Evolutionary conservation across 805 yeast species (phyloP).

Genomic region (Candida ovalis): DNA sequence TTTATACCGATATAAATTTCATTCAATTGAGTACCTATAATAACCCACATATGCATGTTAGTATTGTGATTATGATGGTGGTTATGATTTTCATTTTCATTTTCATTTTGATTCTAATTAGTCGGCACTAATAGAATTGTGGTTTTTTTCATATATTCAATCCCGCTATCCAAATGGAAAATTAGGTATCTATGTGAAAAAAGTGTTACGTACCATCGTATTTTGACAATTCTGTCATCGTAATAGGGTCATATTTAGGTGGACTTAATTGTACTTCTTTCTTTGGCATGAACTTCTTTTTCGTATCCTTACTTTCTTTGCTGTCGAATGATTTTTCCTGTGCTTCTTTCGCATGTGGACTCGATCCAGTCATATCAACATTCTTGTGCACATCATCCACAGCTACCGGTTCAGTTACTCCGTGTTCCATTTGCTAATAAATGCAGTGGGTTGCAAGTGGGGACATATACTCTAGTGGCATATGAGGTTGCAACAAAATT

Average conservation of each 20-base stretch:
- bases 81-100: too few relatives aligned
- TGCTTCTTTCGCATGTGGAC: not conserved
- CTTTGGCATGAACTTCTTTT: constrained; percentile 49
- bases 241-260: constrained; percentile 43
- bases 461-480: too few relatives aligned
- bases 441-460: too few relatives aligned
- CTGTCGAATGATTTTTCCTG: not conserved
- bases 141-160: too few relatives aligned
- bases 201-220: constrained; percentile 31
- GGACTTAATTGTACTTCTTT: constrained; percentile 47
- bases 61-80: not conserved
- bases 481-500: too few relatives aligned
- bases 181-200: too few relatives aligned
- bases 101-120: too few relatives aligned
- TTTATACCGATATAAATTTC: constrained; percentile 70
- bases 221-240: constrained; percentile 38
- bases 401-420: too few relatives aligned
- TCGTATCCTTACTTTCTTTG: not conserved
- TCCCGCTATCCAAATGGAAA: too few relatives aligned
- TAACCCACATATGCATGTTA: not conserved
- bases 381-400: not conserved
- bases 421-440: too few relatives aligned
- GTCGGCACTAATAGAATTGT: too few relatives aligned
- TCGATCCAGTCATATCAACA: not conserved
- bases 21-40: constrained; percentile 36